Base-by-base conservation (phyloP, 257 asterid genomes). In the Nicotiana knightiana region DNA sequence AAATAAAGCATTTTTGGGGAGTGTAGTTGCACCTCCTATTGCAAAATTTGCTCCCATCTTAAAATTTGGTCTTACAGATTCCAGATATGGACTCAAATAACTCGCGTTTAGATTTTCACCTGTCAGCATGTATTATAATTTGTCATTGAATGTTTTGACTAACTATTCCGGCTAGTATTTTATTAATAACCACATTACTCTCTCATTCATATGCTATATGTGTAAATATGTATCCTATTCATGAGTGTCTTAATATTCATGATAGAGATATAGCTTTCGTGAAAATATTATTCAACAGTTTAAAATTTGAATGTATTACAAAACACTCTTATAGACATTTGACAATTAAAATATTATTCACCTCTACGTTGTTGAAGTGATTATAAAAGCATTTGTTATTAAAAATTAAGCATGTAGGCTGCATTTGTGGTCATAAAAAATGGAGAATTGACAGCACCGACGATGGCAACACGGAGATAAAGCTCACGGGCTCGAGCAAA, bases 1-100 rank as follows among this genome's bases (percentile, higher is more conserved):
- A 78, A 87, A 86, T 7, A n/a, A 79, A 81, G 2, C 35, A 30
- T 11, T 7, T 65, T 10, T 48, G 9, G 93, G 93, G 18, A 82
- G 84, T 43, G 79, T 83, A 48, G 62, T 13, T 66, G 92, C 83
- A 1, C 92, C 93, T 30, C 67, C 30, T 57, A 83, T 80, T 11
- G 93, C 91, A 53, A 88, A 91, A 66, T 91, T 91, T 4, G 30
- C 93, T 62, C 93, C 93, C 10, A 84, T 89, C 28, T 78, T 83
- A 81, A 83, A 87, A 73, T 86, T 51, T 10, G 88, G 77, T 8
- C 78, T 80, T 32, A 89, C 24, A 6, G 91, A 86, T 80, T 91
- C 86, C 83, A 91, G 82, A 81, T 91, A 91, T 12, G 91, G 86
- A 28, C 63, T 77, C 77, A 88, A 62, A 63, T 88, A 89, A 37